These are phyloP conservation scores for Xylariaceae sp. DNA, from an alignment of 2,329 filamentous ascomycete species.

Conservation along the genomic window DNA sequence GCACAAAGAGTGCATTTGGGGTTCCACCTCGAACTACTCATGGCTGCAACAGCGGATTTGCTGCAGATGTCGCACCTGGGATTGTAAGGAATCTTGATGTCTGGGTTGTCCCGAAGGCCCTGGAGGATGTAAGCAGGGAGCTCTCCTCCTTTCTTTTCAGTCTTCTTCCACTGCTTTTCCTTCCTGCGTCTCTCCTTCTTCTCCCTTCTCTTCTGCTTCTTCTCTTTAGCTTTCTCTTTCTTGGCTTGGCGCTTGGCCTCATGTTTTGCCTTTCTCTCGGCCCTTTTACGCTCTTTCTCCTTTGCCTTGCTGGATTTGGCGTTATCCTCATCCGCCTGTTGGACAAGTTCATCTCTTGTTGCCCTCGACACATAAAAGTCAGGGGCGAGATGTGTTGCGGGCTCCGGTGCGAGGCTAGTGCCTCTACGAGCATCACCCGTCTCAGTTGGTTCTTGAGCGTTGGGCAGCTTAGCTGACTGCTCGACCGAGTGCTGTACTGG, in stretches of 20 bases:
- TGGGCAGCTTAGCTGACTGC: too few species aligned
- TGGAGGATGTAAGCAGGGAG: slow-evolving; percentile 12
- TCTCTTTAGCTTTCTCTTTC: slow-evolving; percentile 19
- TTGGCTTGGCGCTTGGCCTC: slow-evolving; percentile 20
- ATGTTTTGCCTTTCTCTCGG: slow-evolving; percentile 18
- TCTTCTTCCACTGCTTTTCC: slow-evolving; percentile 16
- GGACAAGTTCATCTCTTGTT: neutral
- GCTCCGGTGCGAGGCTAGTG: slow-evolving; percentile 9
- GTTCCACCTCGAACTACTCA: slow-evolving; percentile 6
- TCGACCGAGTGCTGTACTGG: too few species aligned
- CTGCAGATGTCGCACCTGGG: slow-evolving; percentile 20
- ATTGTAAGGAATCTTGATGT: slow-evolving; percentile 6
- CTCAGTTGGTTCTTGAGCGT: neutral
- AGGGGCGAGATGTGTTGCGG: slow-evolving; percentile 3
- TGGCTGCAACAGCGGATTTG: slow-evolving; percentile 5
- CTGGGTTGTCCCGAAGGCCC: slow-evolving; percentile 4
- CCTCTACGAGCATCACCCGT: neutral
- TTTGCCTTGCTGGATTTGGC: slow-evolving; percentile 4
- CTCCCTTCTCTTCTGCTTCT: slow-evolving; percentile 14
- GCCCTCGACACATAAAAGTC: slow-evolving; percentile 5
- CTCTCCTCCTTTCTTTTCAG: slow-evolving; percentile 15
- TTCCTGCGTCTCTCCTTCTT: slow-evolving; percentile 17
- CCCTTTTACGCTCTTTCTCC: slow-evolving; percentile 15
- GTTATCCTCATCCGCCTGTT: neutral
- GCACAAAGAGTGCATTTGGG: slow-evolving; percentile 11